These are phyloP conservation scores for Tetrapisispora nanseiensis DNA, from an alignment of 805 yeast species.

Conservation along the genomic window DNA sequence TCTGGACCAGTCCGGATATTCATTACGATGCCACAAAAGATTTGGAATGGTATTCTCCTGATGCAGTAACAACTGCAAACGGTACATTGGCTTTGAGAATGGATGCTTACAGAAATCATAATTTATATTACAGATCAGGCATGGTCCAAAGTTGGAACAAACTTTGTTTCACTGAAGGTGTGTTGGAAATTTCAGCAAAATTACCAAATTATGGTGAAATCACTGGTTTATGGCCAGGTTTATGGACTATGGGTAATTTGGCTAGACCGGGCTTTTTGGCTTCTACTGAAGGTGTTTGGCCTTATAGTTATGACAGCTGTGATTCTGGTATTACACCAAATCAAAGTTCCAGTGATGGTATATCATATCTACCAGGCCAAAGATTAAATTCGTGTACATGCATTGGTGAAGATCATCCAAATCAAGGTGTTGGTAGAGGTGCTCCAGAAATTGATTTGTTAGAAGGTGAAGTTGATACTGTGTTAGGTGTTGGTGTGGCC, in stretches of 20 bases:
- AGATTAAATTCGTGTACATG: slow-evolving; percentile 70
- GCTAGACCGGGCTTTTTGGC: slow-evolving; percentile 88
- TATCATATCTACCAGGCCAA: slow-evolving; percentile 81
- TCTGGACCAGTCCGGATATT: slow-evolving; percentile 76
- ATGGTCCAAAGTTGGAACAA: slow-evolving; percentile 92
- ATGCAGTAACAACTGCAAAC: slow-evolving; percentile 66
- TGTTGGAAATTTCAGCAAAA: slow-evolving; percentile 62
- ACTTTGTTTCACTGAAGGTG: slow-evolving; percentile 80
- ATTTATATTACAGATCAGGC: slow-evolving; percentile 75
- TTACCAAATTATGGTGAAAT: slow-evolving; percentile 72
- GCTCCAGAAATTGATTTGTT: slow-evolving; percentile 92
- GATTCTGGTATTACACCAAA: slow-evolving; percentile 94
- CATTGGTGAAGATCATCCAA: slow-evolving; percentile 78
- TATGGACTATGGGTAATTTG: slow-evolving; percentile 89
- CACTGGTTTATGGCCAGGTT: slow-evolving; percentile 91
- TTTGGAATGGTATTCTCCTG: slow-evolving; percentile 93
- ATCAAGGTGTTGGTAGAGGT: slow-evolving; percentile 79
- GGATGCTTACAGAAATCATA: slow-evolving; percentile 78
- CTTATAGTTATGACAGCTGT: slow-evolving; percentile 76
- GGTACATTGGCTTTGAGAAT: slow-evolving; percentile 61
- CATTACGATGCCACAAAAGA: slow-evolving; percentile 83
- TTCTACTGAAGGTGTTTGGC: slow-evolving; percentile 91
- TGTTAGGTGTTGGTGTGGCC: slow-evolving; percentile 53
- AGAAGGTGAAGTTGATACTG: slow-evolving; percentile 69
- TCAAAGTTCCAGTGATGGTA: slow-evolving; percentile 84